Evolutionary conservation across 495 filamentous ascomycete genomes (phyloP).

Genomic region (Aspergillus homomorphus): DNA sequence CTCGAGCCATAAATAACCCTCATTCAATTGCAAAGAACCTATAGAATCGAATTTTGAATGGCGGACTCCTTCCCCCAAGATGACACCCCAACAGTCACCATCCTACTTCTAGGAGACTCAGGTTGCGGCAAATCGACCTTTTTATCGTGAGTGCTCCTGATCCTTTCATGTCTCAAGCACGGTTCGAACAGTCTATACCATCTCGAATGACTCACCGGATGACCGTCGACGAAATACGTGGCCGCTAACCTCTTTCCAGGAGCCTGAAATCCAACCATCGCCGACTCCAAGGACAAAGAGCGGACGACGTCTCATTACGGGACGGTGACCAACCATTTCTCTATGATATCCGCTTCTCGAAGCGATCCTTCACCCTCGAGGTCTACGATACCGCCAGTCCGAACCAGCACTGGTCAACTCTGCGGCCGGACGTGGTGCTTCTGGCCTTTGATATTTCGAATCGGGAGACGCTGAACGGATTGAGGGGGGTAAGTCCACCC

Average conservation of each 20-base stretch:
- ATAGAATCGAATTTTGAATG: slow-evolving; percentile 1
- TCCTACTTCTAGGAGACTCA: slow-evolving; percentile 77
- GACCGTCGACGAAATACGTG: too few species aligned
- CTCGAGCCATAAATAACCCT: too few species aligned
- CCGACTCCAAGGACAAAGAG: slow-evolving; percentile 8
- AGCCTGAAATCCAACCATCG: slow-evolving; percentile 27
- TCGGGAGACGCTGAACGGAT: slow-evolving; percentile 58
- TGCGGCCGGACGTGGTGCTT: slow-evolving; percentile 69
- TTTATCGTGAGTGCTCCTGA: slow-evolving; percentile 64
- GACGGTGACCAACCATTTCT: slow-evolving; percentile 82
- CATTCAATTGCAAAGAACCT: too few species aligned
- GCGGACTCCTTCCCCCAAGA: slow-evolving; percentile 7
- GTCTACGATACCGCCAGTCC: slow-evolving; percentile 78
- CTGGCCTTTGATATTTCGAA: slow-evolving; percentile 80
- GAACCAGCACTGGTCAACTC: slow-evolving; percentile 66
- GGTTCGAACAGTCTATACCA: neutral
- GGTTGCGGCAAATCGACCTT: slow-evolving; percentile 86
- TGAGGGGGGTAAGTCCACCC: slow-evolving; percentile 56
- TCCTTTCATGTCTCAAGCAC: neutral
- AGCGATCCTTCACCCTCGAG: slow-evolving; percentile 66
- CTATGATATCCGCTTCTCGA: slow-evolving; percentile 69
- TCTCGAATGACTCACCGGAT: neutral
- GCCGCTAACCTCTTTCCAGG: slow-evolving; percentile 10
- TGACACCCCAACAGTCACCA: slow-evolving; percentile 46
- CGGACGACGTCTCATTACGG: slow-evolving; percentile 45